Base-by-base conservation (phyloP, 2,329 filamentous ascomycete genomes). In the Alternaria brassicicola region DNA sequence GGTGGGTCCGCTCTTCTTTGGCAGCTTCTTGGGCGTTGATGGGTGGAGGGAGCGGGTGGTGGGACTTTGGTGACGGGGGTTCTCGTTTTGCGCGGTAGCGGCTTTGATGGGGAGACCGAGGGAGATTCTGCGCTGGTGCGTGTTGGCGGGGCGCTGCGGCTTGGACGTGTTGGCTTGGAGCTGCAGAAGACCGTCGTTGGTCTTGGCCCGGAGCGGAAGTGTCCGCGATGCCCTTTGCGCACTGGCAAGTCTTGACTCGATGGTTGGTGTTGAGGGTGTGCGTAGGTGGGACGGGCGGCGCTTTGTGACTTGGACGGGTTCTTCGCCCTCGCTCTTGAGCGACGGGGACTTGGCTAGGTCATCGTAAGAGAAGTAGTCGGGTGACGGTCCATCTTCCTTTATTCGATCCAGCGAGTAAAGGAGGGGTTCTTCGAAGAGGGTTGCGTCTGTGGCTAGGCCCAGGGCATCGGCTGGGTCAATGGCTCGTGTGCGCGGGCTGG, bases 101-200 rank as follows among this genome's bases (percentile, higher is more conserved):
- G 57, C 43, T 28, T 64, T 64, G 28, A 70, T 57, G 23, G 68
- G 67, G 17, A 71, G 59, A 8, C 62, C 62, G 26, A 71, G 42
- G 19, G 68, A 68, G n/a, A 67, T 57, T 28, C 62, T 64, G 55
- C 68, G 67, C 19, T 65, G 61, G 43, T 68, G 66, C 5, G 53
- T 39, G 39, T 57, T 57, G 33, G 54, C 46, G 30, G 46, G 55
- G 54, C 33, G 57, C 35, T 61, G 50, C 17, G 38, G 47, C 58
- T 63, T 68, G 21, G 61, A 48, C 0, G 59, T 42, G 9, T 64
- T 66, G 47, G 66, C 61, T 19, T 62, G 66, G 23, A 71, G 49
- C 28, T 69, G 61, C 12, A 69, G 49, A 10, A 71, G 57, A 2
- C 68, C 68, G 45, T 67, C 64, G 19, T 66, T 67, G 17, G 62